phyloP scores from a whole-genome alignment of 2,329 filamentous ascomycete genomes.

The Aspergillus pseudonomiae region DNA sequence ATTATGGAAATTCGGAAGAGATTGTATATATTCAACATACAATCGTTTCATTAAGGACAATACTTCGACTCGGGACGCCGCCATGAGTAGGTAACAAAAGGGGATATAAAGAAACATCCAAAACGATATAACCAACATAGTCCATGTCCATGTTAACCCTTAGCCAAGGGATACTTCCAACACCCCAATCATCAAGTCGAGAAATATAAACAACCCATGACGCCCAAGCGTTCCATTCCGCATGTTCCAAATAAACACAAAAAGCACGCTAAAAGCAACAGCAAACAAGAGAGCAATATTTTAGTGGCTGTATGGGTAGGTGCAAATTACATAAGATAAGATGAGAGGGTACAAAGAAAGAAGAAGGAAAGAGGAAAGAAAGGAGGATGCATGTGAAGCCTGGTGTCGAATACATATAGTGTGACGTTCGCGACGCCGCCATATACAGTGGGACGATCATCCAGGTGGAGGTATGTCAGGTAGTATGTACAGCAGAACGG shows the following conservation, averaged over 20 bases:
- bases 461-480: background rate
- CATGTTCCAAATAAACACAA: background rate
- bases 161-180: constrained; percentile 1
- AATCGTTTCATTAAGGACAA: background rate
- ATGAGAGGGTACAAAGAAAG: background rate
- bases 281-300: background rate
- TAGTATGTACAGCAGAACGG: background rate
- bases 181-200: constrained; percentile 4
- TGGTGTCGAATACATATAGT: background rate
- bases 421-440: background rate
- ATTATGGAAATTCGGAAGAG: background rate
- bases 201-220: constrained; percentile 7
- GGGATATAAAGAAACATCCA: constrained; percentile 5
- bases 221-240: constrained; percentile 4
- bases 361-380: background rate
- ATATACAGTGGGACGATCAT: background rate
- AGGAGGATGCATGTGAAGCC: background rate
- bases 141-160: background rate
- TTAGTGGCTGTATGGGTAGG: background rate
- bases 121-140: background rate
- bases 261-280: constrained; percentile 2
- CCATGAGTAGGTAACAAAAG: constrained; percentile 1
- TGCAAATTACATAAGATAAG: background rate
- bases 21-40: background rate
- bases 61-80: background rate